Evolutionary conservation across 306 rosid species (phyloP).

Genomic region (Fagus crenata): DNA sequence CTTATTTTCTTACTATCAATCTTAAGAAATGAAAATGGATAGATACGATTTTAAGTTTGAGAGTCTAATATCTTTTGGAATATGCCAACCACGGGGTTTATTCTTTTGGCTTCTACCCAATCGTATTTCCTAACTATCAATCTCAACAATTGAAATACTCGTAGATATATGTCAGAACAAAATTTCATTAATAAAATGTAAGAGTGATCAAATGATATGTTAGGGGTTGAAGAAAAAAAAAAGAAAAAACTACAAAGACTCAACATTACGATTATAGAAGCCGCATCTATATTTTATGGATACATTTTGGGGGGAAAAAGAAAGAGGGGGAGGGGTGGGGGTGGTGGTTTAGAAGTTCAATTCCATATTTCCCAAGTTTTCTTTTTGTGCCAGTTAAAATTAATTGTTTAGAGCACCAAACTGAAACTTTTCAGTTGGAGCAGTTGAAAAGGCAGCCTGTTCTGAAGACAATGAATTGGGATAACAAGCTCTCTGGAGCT

Average conservation of each 20-base stretch:
- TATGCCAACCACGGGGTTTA: too few species aligned
- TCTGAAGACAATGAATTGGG: conserved; percentile 1
- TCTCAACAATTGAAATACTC: background rate
- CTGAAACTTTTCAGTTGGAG: conserved; percentile 17
- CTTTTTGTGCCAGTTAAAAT: background rate
- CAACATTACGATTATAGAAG: background rate
- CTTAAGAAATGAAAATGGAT: too few species aligned
- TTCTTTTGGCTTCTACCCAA: too few species aligned
- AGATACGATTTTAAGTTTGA: too few species aligned
- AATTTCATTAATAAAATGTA: background rate
- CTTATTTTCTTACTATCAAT: too few species aligned
- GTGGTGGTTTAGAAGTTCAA: background rate
- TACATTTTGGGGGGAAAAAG: background rate
- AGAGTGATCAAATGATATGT: background rate
- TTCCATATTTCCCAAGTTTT: background rate
- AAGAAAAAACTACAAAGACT: background rate
- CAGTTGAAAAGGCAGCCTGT: background rate
- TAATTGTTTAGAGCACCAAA: conserved; percentile 27
- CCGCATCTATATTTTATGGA: background rate
- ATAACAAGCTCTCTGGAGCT: conserved; percentile 46
- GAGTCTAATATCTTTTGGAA: too few species aligned
- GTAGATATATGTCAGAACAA: background rate
- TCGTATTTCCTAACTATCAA: too few species aligned
- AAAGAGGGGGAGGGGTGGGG: background rate
- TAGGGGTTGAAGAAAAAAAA: background rate